Base-by-base conservation (phyloP, 768 basidiomycete genomes). In the Tylopilus cervinicoccineus region DNA sequence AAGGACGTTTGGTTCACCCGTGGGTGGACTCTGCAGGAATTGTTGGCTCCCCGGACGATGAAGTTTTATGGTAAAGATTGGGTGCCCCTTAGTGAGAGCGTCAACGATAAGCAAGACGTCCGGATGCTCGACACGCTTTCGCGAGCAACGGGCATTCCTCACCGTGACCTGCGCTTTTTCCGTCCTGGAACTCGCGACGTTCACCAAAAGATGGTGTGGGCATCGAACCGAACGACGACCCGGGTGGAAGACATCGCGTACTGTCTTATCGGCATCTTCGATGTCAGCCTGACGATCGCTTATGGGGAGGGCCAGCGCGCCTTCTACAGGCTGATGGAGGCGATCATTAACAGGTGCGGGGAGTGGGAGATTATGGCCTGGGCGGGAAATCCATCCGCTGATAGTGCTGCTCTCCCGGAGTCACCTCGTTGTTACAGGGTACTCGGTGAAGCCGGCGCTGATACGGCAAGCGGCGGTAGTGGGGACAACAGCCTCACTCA, bases 351-450 rank as follows among this genome's bases (percentile, higher is more conserved):
- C 32, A 53, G 61, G 29, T 57, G 57, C 10, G 62, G 53, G 12
- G 66, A 68, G 24, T 68, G 66, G 66, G 57, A 68, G 19, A 66
- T 65, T 27, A 64, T 68, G 56, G 63, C 61, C 2, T 68, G 64
- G 64, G 59, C 55, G 22, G 64, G 66, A 9, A 34, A 36, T 9
- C 50, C 54, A 20, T 65, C 66, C 5, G 46, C 55, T 8, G 62
- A 65, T 16, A 65, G 64, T 38, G 42, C 54, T 7, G 66, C 66
- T 5, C 53, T 65, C 5, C 64, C 66, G 4, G 64, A 64, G n/a
- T 68, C 66, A 10, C 66, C 64, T 33, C 52, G 53, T 38, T 56
- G 66, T 17, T 68, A 64, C 54, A 60, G 27, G 42, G n/a, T 53
- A 13, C 56, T 67, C n/a, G 34, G 53, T 6, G 34, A 42, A 19